Conservation (phyloP, 1,139 yeast genomes). For the Magnusiomyces suaveolens region DNA sequence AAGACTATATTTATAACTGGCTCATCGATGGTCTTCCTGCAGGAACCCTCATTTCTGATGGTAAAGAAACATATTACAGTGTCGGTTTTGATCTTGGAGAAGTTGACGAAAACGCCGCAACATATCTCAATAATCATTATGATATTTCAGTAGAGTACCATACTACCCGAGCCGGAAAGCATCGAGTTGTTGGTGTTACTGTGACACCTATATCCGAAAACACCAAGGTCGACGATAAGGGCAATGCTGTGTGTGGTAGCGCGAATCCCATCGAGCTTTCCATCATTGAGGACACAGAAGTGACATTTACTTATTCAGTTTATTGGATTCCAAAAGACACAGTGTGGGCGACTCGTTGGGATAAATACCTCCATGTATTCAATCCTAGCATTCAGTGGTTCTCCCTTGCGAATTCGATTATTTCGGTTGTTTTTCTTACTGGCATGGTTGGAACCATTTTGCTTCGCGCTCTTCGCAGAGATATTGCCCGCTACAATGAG, state of each 20-base stretch:
- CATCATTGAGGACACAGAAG: conserved; percentile 34
- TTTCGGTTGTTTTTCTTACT: conserved; percentile 69
- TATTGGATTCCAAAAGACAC: conserved; percentile 58
- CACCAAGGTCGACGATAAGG: conserved; percentile 34
- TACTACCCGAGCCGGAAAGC: conserved; percentile 53
- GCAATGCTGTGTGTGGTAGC: conserved; percentile 30
- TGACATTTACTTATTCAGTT: conserved; percentile 54
- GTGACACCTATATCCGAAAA: conserved; percentile 62
- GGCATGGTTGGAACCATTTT: conserved; percentile 73
- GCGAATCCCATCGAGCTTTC: conserved; percentile 27
- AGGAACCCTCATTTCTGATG: conserved; percentile 36
- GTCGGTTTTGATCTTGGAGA: conserved; percentile 74
- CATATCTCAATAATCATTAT: conserved; percentile 69
- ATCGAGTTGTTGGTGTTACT: conserved; percentile 83
- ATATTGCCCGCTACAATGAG: conserved; percentile 81
- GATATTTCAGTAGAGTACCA: conserved; percentile 76
- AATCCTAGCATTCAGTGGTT: conserved; percentile 96
- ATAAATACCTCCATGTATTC: conserved; percentile 80
- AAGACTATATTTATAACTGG: conserved; percentile 88
- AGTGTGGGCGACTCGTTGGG: conserved; percentile 99
- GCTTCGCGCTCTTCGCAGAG: conserved; percentile 71
- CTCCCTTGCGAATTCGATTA: conserved; percentile 73
- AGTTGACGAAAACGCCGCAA: conserved; percentile 32
- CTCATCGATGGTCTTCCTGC: conserved; percentile 91
- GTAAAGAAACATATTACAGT: conserved; percentile 43